phyloP scores from a whole-genome alignment of 257 asterid species.

The Leptodermis oblonga region DNA sequence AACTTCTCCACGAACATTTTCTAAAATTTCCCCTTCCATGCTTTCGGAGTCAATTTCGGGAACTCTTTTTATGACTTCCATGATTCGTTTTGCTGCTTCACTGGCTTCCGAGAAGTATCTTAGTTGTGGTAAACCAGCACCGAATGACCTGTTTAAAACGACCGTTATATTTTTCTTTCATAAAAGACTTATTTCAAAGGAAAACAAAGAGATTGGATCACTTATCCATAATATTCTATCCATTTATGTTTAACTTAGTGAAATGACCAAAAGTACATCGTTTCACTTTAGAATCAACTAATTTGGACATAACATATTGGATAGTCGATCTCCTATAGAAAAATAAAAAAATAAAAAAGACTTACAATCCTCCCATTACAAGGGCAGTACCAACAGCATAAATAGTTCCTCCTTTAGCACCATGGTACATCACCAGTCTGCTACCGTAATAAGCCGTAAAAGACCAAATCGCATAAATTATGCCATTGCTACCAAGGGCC shows the following conservation, averaged over 20 bases:
- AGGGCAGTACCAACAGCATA: background rate
- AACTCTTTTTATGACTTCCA: slow-evolving; percentile 54
- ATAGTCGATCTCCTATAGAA: too few relatives aligned
- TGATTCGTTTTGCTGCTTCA: slow-evolving; percentile 67
- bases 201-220: too few relatives aligned
- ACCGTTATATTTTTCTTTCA: too few relatives aligned
- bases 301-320: too few relatives aligned
- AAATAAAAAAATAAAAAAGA: too few relatives aligned
- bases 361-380: background rate
- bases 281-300: too few relatives aligned
- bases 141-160: slow-evolving; percentile 48
- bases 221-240: too few relatives aligned
- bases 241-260: too few relatives aligned
- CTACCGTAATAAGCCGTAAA: background rate
- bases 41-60: slow-evolving; percentile 75
- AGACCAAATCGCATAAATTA: background rate
- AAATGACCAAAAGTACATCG: too few relatives aligned
- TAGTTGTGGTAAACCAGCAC: slow-evolving; percentile 66
- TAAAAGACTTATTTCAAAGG: too few relatives aligned
- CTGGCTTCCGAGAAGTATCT: slow-evolving; percentile 77
- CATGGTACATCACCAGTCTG: background rate
- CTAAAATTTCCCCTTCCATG: slow-evolving; percentile 48
- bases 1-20: slow-evolving; percentile 57
- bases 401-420: background rate
- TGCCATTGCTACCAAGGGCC: background rate